Base-by-base conservation (phyloP, 208 protist genomes). In the Leishmania gerbilli region DNA sequence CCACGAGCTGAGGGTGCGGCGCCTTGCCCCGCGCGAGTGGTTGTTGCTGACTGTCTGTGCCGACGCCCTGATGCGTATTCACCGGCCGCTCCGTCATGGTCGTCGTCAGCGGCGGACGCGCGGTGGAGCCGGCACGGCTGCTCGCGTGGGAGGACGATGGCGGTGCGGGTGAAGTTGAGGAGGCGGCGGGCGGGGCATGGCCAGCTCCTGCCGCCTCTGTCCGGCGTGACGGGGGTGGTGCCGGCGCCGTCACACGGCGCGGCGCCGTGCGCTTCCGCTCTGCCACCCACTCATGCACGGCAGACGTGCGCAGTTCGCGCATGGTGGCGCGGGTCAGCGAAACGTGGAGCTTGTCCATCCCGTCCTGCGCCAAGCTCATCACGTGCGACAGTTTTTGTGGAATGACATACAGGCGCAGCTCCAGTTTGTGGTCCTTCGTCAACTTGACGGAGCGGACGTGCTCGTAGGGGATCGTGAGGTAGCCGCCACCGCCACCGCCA, bases 391-490 rank as follows among this genome's bases (percentile, higher is more conserved):
- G 86, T 83, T 89, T 89, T 19, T 76, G 74, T 24, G 94, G 92
- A n/a, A 97, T 87, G 37, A 78, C 81, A 78, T 90, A 87, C 24
- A 97, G 86, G 27, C 94, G 92, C 51, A 97, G 86, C 17, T 85
- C 87, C 24, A 97, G 87, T 53, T 91, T 90, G 84, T 91, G 84
- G 60, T 95, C 90, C 76, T 91, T 91, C 65, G 92, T 93, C 42
- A 96, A 78, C 81, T 93, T 93, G 21, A 95, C 92, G 24, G 91
- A 95, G 67, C 92, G 94, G 56, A 97, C 88, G 82, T 95, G 90
- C 72, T 96, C 94, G 76, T 90, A 96, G 34, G 94, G 94, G 84
- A 97, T 93, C 11, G 94, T 95, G 76, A 97, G 90, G 77, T 94
- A 91, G 51, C 90, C 87, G 45, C 91, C 94, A 5, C 79, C 83